Base-by-base conservation (phyloP, 1,139 yeast species). In the Groenewaldozyma auringiensis region DNA sequence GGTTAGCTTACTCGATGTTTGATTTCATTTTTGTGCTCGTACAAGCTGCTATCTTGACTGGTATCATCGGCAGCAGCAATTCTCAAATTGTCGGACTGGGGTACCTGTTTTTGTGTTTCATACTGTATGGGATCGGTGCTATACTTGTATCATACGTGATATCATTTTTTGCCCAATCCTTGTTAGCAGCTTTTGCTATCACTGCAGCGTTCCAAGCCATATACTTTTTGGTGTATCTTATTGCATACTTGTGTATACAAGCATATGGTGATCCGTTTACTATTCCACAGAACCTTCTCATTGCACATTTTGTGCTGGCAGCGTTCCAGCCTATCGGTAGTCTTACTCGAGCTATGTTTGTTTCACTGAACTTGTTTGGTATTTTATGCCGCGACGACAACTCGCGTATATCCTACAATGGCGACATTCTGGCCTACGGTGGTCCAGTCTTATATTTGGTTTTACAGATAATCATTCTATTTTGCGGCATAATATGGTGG, bases 171-270 rank as follows among this genome's bases (percentile, higher is more conserved):
- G 64, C 63, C 29, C 50, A 53, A 21, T 58, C 66, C 9, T 67
- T 64, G 44, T 50, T 65, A 25, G 66, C 69, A 1, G 69, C 69
- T 1, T 65, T 66, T 55, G 69, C 69, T 1, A 45, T 58, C 8
- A 55, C 62, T 0, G 68, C 68, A 3, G 63, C 65, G 6, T 53
- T 55, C 36, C 66, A 63, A 35, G 65, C 66, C 17, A 52, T 55
- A 2, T 58, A 57, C 41, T 59, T 65, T 43, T 46, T 65, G 37
- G 48, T 61, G 13, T 66, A 63, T 50, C 53, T 65, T 20, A 59
- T 64, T 44, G 68, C 65, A 0, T 61, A 61, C 47, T 48, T 65
- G 40, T 53, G 59, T 6, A 54, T 60, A 2, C 50, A 59, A 42
- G 59, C 66, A 2, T 65, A 55, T 48, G 68, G 62, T 3, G 44